Percentiles rank a stretch among this genome's conserved stretches.
Evolutionary conservation across 495 filamentous ascomycete species (phyloP).

Genomic region (Annulohypoxylon nitens): DNA sequence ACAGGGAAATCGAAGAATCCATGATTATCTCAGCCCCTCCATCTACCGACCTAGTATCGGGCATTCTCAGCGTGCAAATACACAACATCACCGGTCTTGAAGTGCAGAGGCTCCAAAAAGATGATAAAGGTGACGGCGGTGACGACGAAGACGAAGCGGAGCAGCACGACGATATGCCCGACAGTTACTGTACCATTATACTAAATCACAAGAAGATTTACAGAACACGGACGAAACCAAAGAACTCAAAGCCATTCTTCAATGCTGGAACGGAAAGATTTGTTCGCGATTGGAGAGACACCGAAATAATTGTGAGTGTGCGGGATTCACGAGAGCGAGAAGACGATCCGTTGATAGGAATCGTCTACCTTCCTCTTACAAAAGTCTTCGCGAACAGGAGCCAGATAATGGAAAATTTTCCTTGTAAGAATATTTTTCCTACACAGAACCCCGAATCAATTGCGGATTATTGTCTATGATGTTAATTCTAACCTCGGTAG

Average conservation of each 20-base stretch:
- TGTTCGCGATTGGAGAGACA: conserved; percentile 73
- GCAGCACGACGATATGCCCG: conserved; percentile 71
- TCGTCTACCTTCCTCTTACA: conserved; percentile 72
- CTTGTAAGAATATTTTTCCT: conserved; percentile 53
- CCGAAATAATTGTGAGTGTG: conserved; percentile 74
- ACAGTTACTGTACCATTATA: conserved; percentile 77
- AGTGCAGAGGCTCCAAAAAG: conserved; percentile 64
- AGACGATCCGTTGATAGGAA: conserved; percentile 74
- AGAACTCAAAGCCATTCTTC: conserved; percentile 82
- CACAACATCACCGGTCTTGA: conserved; percentile 80
- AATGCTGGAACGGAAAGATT: conserved; percentile 81
- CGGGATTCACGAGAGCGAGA: conserved; percentile 74
- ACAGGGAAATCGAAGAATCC: conserved; percentile 62
- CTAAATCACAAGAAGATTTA: conserved; percentile 79
- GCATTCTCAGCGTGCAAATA: conserved; percentile 76
- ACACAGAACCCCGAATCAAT: neutral
- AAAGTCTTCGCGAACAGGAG: conserved; percentile 68
- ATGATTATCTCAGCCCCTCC: conserved; percentile 73
- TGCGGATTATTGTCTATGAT: neutral
- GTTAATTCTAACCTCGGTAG: conserved; percentile 28
- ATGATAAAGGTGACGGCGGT: conserved; percentile 54
- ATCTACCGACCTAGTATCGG: conserved; percentile 66
- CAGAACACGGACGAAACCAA: conserved; percentile 78
- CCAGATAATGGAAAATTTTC: conserved; percentile 72
- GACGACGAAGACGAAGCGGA: conserved; percentile 69